Base-by-base conservation (phyloP, 2,329 filamentous ascomycete species). In the Xylaria sp. region DNA sequence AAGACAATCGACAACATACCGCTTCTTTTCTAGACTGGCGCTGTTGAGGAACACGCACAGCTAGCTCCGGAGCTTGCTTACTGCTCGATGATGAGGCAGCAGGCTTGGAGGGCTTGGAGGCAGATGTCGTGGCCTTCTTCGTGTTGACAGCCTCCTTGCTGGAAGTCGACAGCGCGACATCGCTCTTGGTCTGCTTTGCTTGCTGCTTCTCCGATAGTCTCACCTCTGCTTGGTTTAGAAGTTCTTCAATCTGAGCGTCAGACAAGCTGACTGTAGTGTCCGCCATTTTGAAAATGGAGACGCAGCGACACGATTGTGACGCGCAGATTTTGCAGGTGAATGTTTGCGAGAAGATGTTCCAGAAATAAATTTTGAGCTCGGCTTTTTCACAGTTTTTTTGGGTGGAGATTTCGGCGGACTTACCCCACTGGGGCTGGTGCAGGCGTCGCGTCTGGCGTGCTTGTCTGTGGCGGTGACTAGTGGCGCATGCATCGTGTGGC, bases 201-300 rank as follows among this genome's bases (percentile, higher is more conserved):
- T 67, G 64, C 35, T 68, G 63, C 53, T 69, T 68, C 54, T 66
- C 60, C 35, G 64, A 69, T 59, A 89, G 74, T 63, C 86, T 80
- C 60, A 75, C 72, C 68, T 88, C 84, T 58, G 87, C 87, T 73
- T 87, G 80, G 57, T 79, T 78, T 55, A 90, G 79, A 58, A 90
- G 77, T 69, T 82, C 75, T 57, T 84, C 80, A 54, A 90, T 82
- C 69, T 88, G 82, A 65, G 84, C 80, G 70, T 89, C 85, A 44
- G 80, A 83, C 62, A 88, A 74, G 56, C 80, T 78, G 55, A 79
- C 76, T 48, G 69, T 66, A 51, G 61, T 60, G 54, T 69, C 67
- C 52, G 63, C 69, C 66, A 72, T 71, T 59, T 51, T 62, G 63
- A 59, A 30, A 55, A 49, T 52, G 58, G 49, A 64, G 63, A 59